Evolutionary conservation across 2,329 filamentous ascomycete genomes (phyloP).

Genomic region (Colletotrichum lini): DNA sequence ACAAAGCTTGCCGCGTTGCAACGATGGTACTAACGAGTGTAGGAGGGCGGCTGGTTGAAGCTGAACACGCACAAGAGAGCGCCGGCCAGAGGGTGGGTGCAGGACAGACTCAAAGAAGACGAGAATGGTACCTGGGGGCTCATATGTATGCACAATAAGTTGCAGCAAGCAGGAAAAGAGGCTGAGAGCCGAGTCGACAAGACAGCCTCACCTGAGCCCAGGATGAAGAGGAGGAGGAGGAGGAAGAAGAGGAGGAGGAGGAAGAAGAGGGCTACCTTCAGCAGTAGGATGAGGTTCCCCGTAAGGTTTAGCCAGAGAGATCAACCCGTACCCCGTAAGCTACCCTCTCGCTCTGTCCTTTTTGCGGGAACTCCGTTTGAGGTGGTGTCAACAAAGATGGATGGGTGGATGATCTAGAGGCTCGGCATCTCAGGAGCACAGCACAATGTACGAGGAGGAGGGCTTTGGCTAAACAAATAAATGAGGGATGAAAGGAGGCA

Average conservation of each 20-base stretch:
- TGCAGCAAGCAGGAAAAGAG: slow-evolving; percentile 22
- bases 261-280: neutral
- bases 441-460: neutral
- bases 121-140: slow-evolving; percentile 29
- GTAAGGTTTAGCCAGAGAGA: slow-evolving; percentile 22
- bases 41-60: slow-evolving; percentile 24
- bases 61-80: slow-evolving; percentile 23
- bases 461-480: slow-evolving; percentile 14
- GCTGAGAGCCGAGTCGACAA: slow-evolving; percentile 35
- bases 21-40: slow-evolving; percentile 31
- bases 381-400: slow-evolving; percentile 28
- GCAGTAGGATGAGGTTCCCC: slow-evolving; percentile 21
- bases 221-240: neutral
- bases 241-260: no score
- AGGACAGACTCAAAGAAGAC: slow-evolving; percentile 24
- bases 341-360: slow-evolving; percentile 3
- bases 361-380: slow-evolving; percentile 26
- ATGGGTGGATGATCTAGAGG: slow-evolving; percentile 1
- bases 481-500: neutral
- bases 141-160: slow-evolving; percentile 40
- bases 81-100: slow-evolving; percentile 27
- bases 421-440: slow-evolving; percentile 12
- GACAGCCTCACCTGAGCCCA: slow-evolving; percentile 33
- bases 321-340: slow-evolving; percentile 30
- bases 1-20: slow-evolving; percentile 26